phyloP scores from a whole-genome alignment of 1,284 basidiomycete genomes.

The Ceratobasidium theobromae region DNA sequence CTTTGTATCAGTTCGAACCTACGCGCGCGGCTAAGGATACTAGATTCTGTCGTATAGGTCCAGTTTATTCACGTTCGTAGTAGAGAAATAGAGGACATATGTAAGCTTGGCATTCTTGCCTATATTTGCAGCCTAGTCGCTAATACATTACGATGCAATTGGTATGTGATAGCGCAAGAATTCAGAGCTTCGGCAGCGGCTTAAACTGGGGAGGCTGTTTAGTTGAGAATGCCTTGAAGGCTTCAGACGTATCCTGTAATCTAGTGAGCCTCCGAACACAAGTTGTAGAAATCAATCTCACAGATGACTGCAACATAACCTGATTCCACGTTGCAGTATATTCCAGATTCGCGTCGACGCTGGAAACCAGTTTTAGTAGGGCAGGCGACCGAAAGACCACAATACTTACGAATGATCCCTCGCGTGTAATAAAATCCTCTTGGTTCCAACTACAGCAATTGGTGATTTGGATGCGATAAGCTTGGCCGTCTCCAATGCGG shows the following conservation, averaged over 20 bases:
- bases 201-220: constrained; percentile 44
- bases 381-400: not conserved
- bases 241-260: constrained; percentile 44
- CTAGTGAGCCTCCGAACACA: not conserved
- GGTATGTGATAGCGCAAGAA: too few relatives aligned
- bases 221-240: constrained; percentile 47
- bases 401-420: constrained; percentile 68
- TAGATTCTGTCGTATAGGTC: too few relatives aligned
- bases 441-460: constrained; percentile 78
- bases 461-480: constrained; percentile 79
- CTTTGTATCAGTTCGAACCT: too few relatives aligned
- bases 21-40: too few relatives aligned
- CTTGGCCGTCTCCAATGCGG: constrained; percentile 66
- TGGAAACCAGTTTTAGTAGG: constrained; percentile 39
- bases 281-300: constrained; percentile 41
- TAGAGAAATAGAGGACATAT: too few relatives aligned
- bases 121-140: too few relatives aligned
- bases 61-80: too few relatives aligned
- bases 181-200: constrained; percentile 38
- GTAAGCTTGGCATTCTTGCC: too few relatives aligned
- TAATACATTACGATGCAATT: too few relatives aligned
- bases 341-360: constrained; percentile 74
- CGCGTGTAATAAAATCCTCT: constrained; percentile 71
- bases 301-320: constrained; percentile 67
- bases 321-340: constrained; percentile 82